Conservation (phyloP, 1,284 basidiomycete genomes). For the Xanthoconium separans region DNA sequence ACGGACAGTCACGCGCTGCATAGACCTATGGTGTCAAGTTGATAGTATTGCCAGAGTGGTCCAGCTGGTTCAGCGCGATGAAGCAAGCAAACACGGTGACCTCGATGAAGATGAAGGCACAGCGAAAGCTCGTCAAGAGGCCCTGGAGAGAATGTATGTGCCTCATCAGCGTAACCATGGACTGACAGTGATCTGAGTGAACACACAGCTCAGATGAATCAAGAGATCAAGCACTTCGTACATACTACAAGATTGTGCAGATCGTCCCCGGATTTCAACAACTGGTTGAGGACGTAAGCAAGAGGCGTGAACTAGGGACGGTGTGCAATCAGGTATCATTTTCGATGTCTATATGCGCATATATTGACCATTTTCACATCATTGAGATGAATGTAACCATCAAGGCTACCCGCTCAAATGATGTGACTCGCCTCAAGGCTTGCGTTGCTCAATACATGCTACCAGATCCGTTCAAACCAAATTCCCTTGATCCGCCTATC, state of each 20-base stretch:
- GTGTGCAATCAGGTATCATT: no score
- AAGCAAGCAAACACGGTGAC: background rate
- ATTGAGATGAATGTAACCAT: no score
- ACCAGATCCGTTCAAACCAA: no score
- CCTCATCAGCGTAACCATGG: no score
- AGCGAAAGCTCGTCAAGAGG: background rate
- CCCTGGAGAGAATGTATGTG: background rate
- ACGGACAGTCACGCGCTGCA: background rate
- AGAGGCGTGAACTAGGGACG: background rate
- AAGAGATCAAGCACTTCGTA: background rate
- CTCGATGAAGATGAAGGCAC: background rate
- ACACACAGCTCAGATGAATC: background rate
- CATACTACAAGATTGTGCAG: background rate
- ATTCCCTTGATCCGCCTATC: no score
- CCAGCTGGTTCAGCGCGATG: background rate
- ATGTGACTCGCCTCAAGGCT: no score
- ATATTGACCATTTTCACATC: no score
- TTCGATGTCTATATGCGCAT: no score
- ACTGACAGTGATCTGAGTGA: no score
- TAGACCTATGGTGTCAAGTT: background rate
- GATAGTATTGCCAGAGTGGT: background rate
- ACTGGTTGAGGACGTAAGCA: background rate
- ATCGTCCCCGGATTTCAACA: background rate
- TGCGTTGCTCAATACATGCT: no score
- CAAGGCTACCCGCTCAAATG: no score